Percentiles rank a stretch among this genome's conserved stretches.
These are phyloP conservation scores for Polyplosphaeria fusca DNA, from an alignment of 495 filamentous ascomycete species.

Conservation along the genomic window DNA sequence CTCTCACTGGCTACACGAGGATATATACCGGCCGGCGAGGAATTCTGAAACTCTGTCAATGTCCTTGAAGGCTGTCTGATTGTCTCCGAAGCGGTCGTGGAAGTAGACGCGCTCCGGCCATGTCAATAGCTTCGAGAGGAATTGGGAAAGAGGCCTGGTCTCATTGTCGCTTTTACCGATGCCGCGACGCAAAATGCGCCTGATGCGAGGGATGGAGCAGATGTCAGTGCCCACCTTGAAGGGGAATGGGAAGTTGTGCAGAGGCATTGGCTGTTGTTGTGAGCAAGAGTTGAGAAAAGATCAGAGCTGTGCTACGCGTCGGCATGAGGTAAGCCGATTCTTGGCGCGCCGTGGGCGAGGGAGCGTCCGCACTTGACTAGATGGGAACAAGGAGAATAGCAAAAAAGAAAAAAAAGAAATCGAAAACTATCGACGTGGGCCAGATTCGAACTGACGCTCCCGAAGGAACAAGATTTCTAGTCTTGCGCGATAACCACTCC, in stretches of 20 bases:
- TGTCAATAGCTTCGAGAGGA: slow-evolving; percentile 21
- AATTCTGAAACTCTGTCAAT: slow-evolving; percentile 6
- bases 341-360: neutral
- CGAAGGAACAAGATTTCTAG: slow-evolving; percentile 44
- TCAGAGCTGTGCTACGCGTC: neutral
- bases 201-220: slow-evolving; percentile 14
- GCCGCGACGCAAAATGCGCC: neutral
- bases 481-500: slow-evolving; percentile 44
- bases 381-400: neutral
- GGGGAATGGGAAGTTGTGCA: slow-evolving; percentile 14
- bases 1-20: neutral
- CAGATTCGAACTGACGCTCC: slow-evolving; percentile 36
- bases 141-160: slow-evolving; percentile 5
- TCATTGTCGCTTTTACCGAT: neutral
- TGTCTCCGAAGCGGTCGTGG: slow-evolving; percentile 18
- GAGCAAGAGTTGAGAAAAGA: neutral
- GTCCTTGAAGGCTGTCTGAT: neutral
- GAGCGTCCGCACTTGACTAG: too few relatives aligned
- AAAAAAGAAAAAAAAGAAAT: slow-evolving; percentile 4
- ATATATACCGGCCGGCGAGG: slow-evolving; percentile 23
- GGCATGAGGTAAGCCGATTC: neutral
- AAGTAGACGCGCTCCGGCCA: slow-evolving; percentile 28
- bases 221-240: slow-evolving; percentile 23
- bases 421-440: slow-evolving; percentile 26
- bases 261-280: slow-evolving; percentile 19